Percentiles rank a stretch among this genome's conserved stretches.
Evolutionary conservation across 768 basidiomycete species (phyloP).

Genomic region (Calocera cornea): DNA sequence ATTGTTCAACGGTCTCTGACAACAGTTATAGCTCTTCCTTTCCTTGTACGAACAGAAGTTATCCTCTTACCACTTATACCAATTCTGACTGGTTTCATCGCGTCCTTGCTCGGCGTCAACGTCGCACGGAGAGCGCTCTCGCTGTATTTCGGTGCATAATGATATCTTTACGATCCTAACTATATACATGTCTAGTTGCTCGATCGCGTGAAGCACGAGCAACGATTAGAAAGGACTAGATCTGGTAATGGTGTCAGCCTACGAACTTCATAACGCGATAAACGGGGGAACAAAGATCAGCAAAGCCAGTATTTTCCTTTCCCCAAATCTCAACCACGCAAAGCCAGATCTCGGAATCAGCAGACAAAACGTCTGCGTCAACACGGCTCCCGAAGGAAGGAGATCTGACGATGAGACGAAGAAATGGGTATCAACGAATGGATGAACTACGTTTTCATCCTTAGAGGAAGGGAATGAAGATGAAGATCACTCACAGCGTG

Average conservation of each 20-base stretch:
- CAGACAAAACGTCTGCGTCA: not conserved
- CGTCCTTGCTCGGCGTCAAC: slow-evolving; percentile 83
- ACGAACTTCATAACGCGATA: not conserved
- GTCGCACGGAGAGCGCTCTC: slow-evolving; percentile 68
- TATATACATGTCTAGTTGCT: not conserved
- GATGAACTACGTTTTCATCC: slow-evolving; percentile 3
- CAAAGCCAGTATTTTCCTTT: slow-evolving; percentile 1
- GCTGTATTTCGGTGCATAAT: slow-evolving; percentile 55
- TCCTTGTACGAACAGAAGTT: slow-evolving; percentile 78
- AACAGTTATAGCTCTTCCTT: slow-evolving; percentile 60
- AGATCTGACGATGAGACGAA: not conserved
- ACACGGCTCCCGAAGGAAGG: not conserved
- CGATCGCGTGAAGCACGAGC: not conserved
- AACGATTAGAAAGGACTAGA: not conserved
- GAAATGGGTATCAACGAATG: slow-evolving; percentile 3
- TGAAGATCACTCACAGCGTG: not conserved
- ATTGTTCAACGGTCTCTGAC: not conserved
- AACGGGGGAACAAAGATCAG: not conserved
- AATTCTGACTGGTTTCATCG: slow-evolving; percentile 69
- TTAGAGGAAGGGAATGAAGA: not conserved
- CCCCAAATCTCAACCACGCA: not conserved
- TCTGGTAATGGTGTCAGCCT: not conserved
- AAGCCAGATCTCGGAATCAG: not conserved
- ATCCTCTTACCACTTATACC: slow-evolving; percentile 84
- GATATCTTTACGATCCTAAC: not conserved